phyloP scores from a whole-genome alignment of 768 basidiomycete species.

The Calocera cornea region DNA sequence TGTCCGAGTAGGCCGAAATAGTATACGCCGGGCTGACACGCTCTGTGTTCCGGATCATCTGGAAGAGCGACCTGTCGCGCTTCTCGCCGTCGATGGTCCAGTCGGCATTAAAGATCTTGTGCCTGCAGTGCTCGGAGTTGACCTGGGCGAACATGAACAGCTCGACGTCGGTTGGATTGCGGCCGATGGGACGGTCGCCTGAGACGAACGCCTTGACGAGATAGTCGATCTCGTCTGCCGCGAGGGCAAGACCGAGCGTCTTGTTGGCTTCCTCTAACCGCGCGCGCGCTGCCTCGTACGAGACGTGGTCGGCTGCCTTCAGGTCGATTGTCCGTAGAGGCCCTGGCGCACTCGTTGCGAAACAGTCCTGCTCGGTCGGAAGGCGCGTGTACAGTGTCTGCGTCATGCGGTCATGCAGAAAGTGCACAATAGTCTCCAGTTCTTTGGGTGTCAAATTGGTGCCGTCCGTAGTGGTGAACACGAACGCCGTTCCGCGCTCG shows the following conservation, averaged over 20 bases:
- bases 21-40: slow-evolving; percentile 59
- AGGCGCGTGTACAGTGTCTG: slow-evolving; percentile 50
- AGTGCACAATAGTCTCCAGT: slow-evolving; percentile 44
- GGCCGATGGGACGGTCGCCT: slow-evolving; percentile 48
- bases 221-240: slow-evolving; percentile 81
- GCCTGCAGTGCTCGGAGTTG: slow-evolving; percentile 98
- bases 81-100: slow-evolving; percentile 74
- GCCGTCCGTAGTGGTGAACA: slow-evolving; percentile 37
- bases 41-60: slow-evolving; percentile 97
- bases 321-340: slow-evolving; percentile 64
- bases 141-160: slow-evolving; percentile 99
- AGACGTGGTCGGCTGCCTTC: slow-evolving; percentile 17
- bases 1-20: slow-evolving; percentile 94
- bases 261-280: slow-evolving; percentile 66
- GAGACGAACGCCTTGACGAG: slow-evolving; percentile 76
- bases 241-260: slow-evolving; percentile 78
- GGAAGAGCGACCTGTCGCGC: slow-evolving; percentile 66
- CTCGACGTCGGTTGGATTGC: slow-evolving; percentile 93
- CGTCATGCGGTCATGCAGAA: slow-evolving; percentile 95
- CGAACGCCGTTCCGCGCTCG: slow-evolving; percentile 69
- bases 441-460: slow-evolving; percentile 33
- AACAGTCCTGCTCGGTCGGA: slow-evolving; percentile 41
- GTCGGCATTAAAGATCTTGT: slow-evolving; percentile 97
- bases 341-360: slow-evolving; percentile 43
- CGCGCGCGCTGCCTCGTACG: slow-evolving; percentile 35